A percentile compares a stretch with the other conserved stretches of the same genome.
phyloP scores from a whole-genome alignment of 176 grass and related monocot genomes.

The Themeda triandra region DNA sequence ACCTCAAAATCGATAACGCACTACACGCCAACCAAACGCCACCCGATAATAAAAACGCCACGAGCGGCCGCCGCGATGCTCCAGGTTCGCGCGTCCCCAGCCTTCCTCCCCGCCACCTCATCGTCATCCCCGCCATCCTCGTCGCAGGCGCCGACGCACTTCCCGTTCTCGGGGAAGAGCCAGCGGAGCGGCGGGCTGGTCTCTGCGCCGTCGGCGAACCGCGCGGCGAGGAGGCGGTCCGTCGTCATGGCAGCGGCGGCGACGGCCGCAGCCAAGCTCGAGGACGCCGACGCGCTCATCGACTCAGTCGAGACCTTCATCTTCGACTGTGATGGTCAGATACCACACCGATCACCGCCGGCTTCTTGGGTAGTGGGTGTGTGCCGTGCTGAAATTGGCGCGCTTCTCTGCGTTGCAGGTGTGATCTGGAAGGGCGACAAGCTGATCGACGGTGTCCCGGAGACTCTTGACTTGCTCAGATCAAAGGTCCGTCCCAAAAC shows the following conservation, averaged over 20 bases:
- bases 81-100: slow-evolving; percentile 42
- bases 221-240: slow-evolving; percentile 26
- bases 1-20: not conserved
- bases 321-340: slow-evolving; percentile 84
- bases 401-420: slow-evolving; percentile 30
- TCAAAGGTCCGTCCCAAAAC: slow-evolving; percentile 48
- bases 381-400: not conserved
- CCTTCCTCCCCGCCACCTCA: slow-evolving; percentile 36
- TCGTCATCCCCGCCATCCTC: slow-evolving; percentile 18
- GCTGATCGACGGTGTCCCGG: slow-evolving; percentile 83
- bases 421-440: slow-evolving; percentile 98
- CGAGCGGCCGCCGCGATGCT: slow-evolving; percentile 5
- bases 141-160: slow-evolving; percentile 15
- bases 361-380: not conserved
- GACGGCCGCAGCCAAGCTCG: slow-evolving; percentile 45
- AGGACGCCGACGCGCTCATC: slow-evolving; percentile 80
- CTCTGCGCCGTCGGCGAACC: not conserved
- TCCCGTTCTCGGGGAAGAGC: not conserved
- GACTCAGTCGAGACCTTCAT: slow-evolving; percentile 97
- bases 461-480: slow-evolving; percentile 87
- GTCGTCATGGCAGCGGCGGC: slow-evolving; percentile 35
- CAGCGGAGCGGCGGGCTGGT: not conserved
- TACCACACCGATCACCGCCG: not conserved
- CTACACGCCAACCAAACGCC: slow-evolving; percentile 12
- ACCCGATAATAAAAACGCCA: not conserved